phyloP scores from a whole-genome alignment of 2,329 filamentous ascomycete genomes.

The Colletotrichum cereale region DNA sequence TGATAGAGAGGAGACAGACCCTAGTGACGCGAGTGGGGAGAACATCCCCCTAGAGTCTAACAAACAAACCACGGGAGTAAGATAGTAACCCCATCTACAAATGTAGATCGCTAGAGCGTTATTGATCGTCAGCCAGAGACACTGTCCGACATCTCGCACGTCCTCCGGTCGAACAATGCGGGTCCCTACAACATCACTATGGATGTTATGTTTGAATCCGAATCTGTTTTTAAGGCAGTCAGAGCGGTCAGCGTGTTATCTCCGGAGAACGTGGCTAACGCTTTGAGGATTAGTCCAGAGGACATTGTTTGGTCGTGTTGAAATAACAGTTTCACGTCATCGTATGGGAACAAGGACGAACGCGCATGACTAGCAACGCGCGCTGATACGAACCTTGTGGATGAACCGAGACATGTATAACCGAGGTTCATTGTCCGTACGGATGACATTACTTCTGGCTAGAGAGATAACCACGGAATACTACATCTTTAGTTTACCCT shows the following conservation, averaged over 20 bases:
- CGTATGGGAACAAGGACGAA: too few species aligned
- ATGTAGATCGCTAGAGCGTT: neutral
- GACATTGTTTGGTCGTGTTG: constrained; percentile 54
- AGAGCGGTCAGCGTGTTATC: constrained; percentile 52
- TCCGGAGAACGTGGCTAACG: constrained; percentile 48
- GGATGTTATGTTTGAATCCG: constrained; percentile 61
- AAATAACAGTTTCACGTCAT: too few species aligned
- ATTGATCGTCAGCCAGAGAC: neutral
- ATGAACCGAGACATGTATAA: too few species aligned
- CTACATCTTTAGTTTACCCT: too few species aligned
- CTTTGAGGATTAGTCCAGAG: constrained; percentile 46
- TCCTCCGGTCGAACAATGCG: constrained; percentile 64
- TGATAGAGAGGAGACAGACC: neutral
- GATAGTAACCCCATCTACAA: neutral
- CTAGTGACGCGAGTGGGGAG: neutral
- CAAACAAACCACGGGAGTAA: too few species aligned
- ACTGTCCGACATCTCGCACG: constrained; percentile 52
- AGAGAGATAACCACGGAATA: too few species aligned
- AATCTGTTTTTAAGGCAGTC: constrained; percentile 50
- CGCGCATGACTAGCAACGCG: too few species aligned
- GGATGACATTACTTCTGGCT: too few species aligned
- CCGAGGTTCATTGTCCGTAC: too few species aligned
- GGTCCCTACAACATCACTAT: constrained; percentile 66
- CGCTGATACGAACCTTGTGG: too few species aligned
- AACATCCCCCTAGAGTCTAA: neutral